Conservation (phyloP, 768 basidiomycete genomes). For the Butyriboletus loyo region DNA sequence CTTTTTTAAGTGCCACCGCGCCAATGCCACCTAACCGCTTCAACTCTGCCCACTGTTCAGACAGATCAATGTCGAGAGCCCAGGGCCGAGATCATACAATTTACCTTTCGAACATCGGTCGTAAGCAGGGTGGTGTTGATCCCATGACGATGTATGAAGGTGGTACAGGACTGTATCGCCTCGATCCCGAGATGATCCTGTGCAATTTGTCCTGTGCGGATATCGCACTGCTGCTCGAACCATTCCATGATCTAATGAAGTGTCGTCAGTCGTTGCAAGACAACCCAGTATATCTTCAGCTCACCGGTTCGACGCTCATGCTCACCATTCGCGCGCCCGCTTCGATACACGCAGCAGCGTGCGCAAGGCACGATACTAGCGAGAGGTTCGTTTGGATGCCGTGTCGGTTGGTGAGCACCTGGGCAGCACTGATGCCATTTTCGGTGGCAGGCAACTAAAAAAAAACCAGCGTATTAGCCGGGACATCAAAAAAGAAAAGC, state of each 20-base stretch:
- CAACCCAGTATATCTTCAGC: conserved; percentile 13
- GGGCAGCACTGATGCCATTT: conserved; percentile 48
- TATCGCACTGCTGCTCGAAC: conserved; percentile 35
- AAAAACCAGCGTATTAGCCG: neutral
- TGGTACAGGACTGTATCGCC: conserved; percentile 43
- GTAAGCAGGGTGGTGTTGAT: conserved; percentile 42
- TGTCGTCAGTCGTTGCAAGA: conserved; percentile 1
- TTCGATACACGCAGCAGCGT: conserved; percentile 55
- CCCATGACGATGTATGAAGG: conserved; percentile 41
- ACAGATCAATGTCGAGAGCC: neutral
- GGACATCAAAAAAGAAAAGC: neutral
- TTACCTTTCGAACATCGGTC: conserved; percentile 41
- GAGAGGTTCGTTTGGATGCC: conserved; percentile 50
- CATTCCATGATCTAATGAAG: conserved; percentile 38
- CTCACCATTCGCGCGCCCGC: conserved; percentile 47
- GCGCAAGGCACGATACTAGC: conserved; percentile 50
- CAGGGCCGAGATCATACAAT: neutral
- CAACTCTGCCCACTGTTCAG: conserved; percentile 40
- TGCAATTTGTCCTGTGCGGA: neutral
- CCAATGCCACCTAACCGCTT: conserved; percentile 40
- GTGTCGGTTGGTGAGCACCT: conserved; percentile 35
- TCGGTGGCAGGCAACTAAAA: conserved; percentile 57
- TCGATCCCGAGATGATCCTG: conserved; percentile 43
- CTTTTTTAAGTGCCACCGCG: conserved; percentile 41
- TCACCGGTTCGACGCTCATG: conserved; percentile 48